These are phyloP conservation scores for Boletus huronensis DNA, from an alignment of 768 basidiomycete species.

Conservation along the genomic window DNA sequence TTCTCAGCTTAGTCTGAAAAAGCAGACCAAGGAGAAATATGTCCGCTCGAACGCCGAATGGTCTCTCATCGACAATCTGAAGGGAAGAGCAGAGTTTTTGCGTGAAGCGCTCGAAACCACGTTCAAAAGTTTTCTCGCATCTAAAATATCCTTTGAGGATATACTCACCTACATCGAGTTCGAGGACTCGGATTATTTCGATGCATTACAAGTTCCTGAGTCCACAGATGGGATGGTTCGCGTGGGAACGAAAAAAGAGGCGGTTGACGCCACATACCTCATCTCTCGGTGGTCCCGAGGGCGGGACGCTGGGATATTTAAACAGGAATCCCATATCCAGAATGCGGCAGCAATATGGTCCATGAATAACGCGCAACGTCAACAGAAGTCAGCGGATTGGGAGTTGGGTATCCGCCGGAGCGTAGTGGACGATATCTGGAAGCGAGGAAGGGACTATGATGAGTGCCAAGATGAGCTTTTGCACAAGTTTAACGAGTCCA, in stretches of 20 bases:
- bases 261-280: constrained; percentile 40
- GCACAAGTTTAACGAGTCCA: constrained; percentile 35
- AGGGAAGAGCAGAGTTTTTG: constrained; percentile 15
- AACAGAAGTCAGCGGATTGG: constrained; percentile 33
- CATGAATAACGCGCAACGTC: constrained; percentile 30
- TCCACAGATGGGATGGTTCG: constrained; percentile 42
- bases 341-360: constrained; percentile 36
- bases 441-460: constrained; percentile 39
- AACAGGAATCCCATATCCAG: constrained; percentile 19
- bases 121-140: constrained; percentile 30
- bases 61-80: constrained; percentile 40
- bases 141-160: constrained; percentile 22
- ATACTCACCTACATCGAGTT: constrained; percentile 51
- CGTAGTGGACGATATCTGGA: constrained; percentile 34
- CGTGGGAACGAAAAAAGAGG: constrained; percentile 41
- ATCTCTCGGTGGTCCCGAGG: constrained; percentile 46
- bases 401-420: constrained; percentile 33
- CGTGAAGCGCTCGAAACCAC: constrained; percentile 21
- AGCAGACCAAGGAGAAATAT: constrained; percentile 30
- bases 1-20: constrained; percentile 42
- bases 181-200: constrained; percentile 41
- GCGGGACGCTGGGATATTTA: constrained; percentile 42
- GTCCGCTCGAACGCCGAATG: constrained; percentile 35
- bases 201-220: constrained; percentile 44
- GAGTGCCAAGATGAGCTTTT: constrained; percentile 33